Base-by-base conservation (phyloP, 2,329 filamentous ascomycete genomes). In the Colletotrichum higginsianum region DNA sequence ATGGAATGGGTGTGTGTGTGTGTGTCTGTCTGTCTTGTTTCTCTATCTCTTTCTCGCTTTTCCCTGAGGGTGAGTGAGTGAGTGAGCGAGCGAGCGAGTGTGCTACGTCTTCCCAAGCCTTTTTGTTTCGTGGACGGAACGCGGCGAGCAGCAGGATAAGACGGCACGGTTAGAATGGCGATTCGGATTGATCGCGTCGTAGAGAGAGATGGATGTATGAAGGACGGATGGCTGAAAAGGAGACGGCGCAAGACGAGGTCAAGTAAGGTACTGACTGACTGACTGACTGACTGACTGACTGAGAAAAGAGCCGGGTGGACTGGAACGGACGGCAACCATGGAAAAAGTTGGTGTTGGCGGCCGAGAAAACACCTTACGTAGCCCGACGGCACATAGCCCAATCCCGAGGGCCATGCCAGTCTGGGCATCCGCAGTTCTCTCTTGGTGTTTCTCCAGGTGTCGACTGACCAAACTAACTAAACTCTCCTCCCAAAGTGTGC, bases 291-390 rank as follows among this genome's bases (percentile, higher is more conserved):
- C 6, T 26, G 50, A 6, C 12, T 13, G 38, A 58, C n/a, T 21
- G n/a, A 30, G 30, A 30, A 30, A 9, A 13, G n/a, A 38, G 30
- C 30, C 52, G 52, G 30, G 18, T 55, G 18, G 52, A 15, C 35
- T 50, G 60, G 46, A 61, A 61, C n/a, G 40, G 58, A 61, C 58
- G 58, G 58, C 58, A 61, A 50, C 23, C 30, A 40, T 61, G 46
- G n/a, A 23, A 12, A 61, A 18, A 61, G 58, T 49, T 61, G 58
- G 58, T 44, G 44, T 21, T 40, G 58, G 58, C 46, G n/a, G 44
- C 26, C 23, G 26, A 47, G 35, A 49, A 52, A 52, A 18, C n/a
- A 55, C 40, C 40, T 55, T 55, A 35, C 61, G 47, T 63, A 42
- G 35, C n/a, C 30, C 23, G 23, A 55, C 16, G 47, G n/a, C 40